Evolutionary conservation across 805 yeast species (phyloP).

Genomic region (Yarrowia sp.): DNA sequence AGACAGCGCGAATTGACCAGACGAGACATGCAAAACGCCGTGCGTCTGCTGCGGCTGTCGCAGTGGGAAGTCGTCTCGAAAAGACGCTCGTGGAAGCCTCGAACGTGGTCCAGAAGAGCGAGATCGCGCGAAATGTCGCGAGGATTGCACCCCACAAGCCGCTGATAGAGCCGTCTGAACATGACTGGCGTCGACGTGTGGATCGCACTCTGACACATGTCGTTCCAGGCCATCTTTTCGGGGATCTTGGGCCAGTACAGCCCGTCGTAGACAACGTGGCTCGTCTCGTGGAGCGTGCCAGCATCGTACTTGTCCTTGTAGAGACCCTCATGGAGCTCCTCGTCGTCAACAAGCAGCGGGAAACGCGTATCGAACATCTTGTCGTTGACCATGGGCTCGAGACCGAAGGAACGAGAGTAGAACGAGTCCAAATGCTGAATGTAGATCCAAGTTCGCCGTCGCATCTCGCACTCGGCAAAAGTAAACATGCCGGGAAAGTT

Average conservation of each 20-base stretch:
- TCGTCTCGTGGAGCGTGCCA: neutral
- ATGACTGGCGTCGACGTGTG: constrained; percentile 5
- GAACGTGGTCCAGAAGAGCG: constrained; percentile 1
- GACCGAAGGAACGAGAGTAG: constrained; percentile 9
- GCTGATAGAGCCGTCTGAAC: constrained; percentile 7
- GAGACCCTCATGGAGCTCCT: neutral
- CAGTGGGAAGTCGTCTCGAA: constrained; percentile 5
- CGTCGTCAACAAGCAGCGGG: neutral
- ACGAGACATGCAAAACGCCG: constrained; percentile 21
- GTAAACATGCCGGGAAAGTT: constrained; percentile 22
- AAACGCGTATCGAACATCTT: constrained; percentile 9
- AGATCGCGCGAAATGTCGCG: neutral
- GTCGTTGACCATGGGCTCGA: constrained; percentile 18
- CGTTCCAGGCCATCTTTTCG: constrained; percentile 19
- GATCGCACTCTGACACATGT: constrained; percentile 15
- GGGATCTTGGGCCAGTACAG: constrained; percentile 21
- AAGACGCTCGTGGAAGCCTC: constrained; percentile 4
- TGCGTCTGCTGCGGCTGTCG: neutral
- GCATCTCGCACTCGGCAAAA: constrained; percentile 23
- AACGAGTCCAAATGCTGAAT: constrained; percentile 20
- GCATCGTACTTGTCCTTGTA: neutral
- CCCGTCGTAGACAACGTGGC: constrained; percentile 5
- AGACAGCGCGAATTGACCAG: constrained; percentile 12
- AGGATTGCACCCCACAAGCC: neutral
- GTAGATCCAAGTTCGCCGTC: constrained; percentile 22